Evolutionary conservation across 768 basidiomycete species (phyloP).

Genomic region (Kwoniella sp.): DNA sequence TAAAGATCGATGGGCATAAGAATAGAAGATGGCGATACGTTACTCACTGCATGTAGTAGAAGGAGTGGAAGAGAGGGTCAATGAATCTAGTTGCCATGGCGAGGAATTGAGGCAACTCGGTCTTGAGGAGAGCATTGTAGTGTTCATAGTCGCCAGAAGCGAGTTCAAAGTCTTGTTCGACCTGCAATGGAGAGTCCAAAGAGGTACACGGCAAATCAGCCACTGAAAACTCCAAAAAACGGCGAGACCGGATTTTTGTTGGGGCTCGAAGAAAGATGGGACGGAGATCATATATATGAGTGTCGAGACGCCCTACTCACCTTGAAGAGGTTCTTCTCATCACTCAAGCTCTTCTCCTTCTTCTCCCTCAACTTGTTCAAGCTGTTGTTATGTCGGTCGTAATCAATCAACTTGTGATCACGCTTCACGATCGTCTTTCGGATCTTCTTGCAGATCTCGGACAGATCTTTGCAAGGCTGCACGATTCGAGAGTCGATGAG

Average conservation of each 20-base stretch:
- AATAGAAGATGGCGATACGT: no score
- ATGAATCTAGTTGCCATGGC: constrained; percentile 82
- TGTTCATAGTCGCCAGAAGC: constrained; percentile 92
- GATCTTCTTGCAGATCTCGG: constrained; percentile 80
- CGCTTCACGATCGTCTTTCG: constrained; percentile 94
- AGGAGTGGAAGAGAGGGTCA: constrained; percentile 95
- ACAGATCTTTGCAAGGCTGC: constrained; percentile 85
- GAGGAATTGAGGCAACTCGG: constrained; percentile 92
- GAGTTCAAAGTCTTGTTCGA: constrained; percentile 93
- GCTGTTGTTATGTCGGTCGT: constrained; percentile 93
- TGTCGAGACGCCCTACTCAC: constrained; percentile 57
- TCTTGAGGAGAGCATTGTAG: constrained; percentile 84
- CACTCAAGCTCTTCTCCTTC: constrained; percentile 92
- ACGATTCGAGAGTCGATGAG: constrained; percentile 84
- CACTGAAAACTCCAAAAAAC: no score
- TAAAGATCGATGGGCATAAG: no score
- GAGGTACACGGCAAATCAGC: no score
- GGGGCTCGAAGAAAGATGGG: no score
- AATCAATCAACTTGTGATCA: constrained; percentile 96
- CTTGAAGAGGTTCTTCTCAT: constrained; percentile 97
- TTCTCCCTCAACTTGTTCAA: constrained; percentile 94
- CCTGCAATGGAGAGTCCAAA: no score
- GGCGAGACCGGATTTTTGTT: no score
- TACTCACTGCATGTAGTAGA: constrained; percentile 98
- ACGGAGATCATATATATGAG: no score